phyloP scores from a whole-genome alignment of 2,329 filamentous ascomycete genomes.

The Claviceps quebecensis region DNA sequence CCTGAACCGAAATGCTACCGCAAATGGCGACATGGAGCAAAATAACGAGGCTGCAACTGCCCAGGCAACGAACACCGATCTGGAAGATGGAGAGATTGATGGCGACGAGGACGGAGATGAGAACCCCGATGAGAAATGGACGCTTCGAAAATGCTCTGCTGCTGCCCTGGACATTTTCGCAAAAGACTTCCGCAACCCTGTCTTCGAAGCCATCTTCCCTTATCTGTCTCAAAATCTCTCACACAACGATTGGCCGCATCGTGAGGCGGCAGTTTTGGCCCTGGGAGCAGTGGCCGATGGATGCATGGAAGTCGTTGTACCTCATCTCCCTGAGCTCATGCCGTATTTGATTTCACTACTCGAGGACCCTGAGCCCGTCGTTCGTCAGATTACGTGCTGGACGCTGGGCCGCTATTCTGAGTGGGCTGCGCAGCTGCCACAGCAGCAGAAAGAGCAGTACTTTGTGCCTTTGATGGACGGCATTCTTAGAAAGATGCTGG shows the following conservation, averaged over 20 bases:
- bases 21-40: conserved; percentile 26
- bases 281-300: conserved; percentile 91
- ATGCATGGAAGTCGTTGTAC: conserved; percentile 78
- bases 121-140: conserved; percentile 88
- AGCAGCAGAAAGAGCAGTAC: conserved; percentile 56
- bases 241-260: conserved; percentile 78
- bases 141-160: conserved; percentile 89
- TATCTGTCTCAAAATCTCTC: conserved; percentile 84
- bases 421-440: conserved; percentile 70
- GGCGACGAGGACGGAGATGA: conserved; percentile 65
- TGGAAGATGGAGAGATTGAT: conserved; percentile 80
- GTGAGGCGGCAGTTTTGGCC: conserved; percentile 87
- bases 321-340: conserved; percentile 79
- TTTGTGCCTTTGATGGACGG: conserved; percentile 98
- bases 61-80: conserved; percentile 45
- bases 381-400: conserved; percentile 96
- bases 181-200: conserved; percentile 71
- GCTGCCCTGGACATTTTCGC: conserved; percentile 91
- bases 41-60: conserved; percentile 19
- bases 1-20: conserved; percentile 43
- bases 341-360: conserved; percentile 81
- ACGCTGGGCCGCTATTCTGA: conserved; percentile 84
- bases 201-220: conserved; percentile 84
- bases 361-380: conserved; percentile 73
- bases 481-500: conserved; percentile 85